A percentile compares a stretch with the other conserved stretches of the same genome.
Conservation (phyloP, 1,284 basidiomycete species). For the Ustilago trichophora region DNA sequence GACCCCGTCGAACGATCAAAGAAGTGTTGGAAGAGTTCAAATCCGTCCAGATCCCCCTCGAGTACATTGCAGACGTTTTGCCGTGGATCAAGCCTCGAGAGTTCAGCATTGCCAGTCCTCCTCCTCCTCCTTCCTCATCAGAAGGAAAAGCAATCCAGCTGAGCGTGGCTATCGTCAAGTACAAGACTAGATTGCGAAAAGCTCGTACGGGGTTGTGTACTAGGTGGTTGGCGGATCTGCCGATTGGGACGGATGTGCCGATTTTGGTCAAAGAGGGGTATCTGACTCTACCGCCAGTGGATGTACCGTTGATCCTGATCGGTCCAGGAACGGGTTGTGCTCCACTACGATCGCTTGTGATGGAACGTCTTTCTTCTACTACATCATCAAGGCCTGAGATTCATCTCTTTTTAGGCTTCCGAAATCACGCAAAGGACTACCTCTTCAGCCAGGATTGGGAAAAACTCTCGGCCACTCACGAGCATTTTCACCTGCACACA, state of each 20-base stretch:
- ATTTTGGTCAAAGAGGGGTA: slow-evolving; percentile 78
- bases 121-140: neutral
- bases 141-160: slow-evolving; percentile 83
- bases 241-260: slow-evolving; percentile 68
- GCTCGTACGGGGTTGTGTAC: slow-evolving; percentile 87
- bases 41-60: slow-evolving; percentile 50
- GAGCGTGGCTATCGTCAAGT: slow-evolving; percentile 88
- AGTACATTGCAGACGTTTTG: slow-evolving; percentile 74
- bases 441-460: slow-evolving; percentile 82
- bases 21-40: slow-evolving; percentile 87
- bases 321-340: slow-evolving; percentile 95
- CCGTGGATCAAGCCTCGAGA: slow-evolving; percentile 82
- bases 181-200: slow-evolving; percentile 82
- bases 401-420: slow-evolving; percentile 86
- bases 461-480: slow-evolving; percentile 69
- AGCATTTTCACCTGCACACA: slow-evolving; percentile 36
- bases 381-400: slow-evolving; percentile 36
- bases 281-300: slow-evolving; percentile 71
- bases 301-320: slow-evolving; percentile 73
- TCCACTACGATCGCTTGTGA: slow-evolving; percentile 85
- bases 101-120: slow-evolving; percentile 85
- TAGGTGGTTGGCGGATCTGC: slow-evolving; percentile 76
- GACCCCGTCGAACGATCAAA: slow-evolving; percentile 80
- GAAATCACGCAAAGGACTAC: slow-evolving; percentile 78
- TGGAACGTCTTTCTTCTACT: slow-evolving; percentile 71